Evolutionary conservation across 2,329 filamentous ascomycete species (phyloP), one percentile per base, ranked within the genome.

Genomic region (Hymenotorrendiella dingleyae): DNA sequence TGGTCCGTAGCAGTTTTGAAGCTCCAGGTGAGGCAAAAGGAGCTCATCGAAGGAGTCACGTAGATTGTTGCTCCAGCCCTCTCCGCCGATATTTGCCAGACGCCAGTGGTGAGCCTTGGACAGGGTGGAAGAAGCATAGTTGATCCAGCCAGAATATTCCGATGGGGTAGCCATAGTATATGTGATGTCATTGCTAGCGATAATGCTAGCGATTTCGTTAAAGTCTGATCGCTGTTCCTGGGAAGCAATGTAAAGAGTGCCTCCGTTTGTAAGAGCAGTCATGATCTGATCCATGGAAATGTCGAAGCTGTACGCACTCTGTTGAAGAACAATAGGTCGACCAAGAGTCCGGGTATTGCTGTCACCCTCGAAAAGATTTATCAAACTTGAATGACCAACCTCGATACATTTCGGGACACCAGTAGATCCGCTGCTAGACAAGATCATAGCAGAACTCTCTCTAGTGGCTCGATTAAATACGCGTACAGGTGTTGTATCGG

Each of bases 21-120:
- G 14, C 16, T 11, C 11, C 23, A 42, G 21, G 12, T 28, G 5
- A 5, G 36, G 40, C 14, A 36, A 14, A 6, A 20, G 5, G 10
- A 42, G n/a, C 46, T 6, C 6, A 20, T 17, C 6, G 20, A 39
- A 29, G 4, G 4, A 7, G 5, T 4, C 5, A 6, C 12, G 11
- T 6, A 39, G 16, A 4, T 6, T 10, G 14, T 24, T 21, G 14
- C 14, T 29, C 7, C 28, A 7, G 6, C 9, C 12, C 17, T 40
- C 55, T 46, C 41, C 52, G 50, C 48, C 61, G 45, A 26, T 56
- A 49, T 12, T 59, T 42, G 30, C 49, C 21, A 57, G 53, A 6
- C 26, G 19, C 48, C 48, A 50, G 32, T 27, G 23, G 3, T 22
- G 5, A 11, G n/a, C 10, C 27, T 38, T 12, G 5, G n/a, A 14